Evolutionary conservation across 495 filamentous ascomycete genomes (phyloP), one percentile per base, ranked within the genome.

Genomic region (Tuber melanosporum): DNA sequence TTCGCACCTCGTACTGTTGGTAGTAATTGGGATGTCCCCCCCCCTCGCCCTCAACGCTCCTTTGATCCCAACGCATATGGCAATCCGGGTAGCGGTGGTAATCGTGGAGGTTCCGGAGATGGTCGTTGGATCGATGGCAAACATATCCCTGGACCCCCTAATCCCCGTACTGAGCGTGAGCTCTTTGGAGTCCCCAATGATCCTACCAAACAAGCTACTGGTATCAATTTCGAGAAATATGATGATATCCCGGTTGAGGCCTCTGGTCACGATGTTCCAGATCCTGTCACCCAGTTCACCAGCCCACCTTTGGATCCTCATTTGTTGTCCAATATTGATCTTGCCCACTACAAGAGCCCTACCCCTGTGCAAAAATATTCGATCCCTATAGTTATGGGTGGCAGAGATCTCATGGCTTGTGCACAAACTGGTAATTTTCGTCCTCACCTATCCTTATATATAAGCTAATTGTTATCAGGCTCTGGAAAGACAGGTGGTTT

Each of bases 181-280:
- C 91, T 99, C 70, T 99, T 98, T 85, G 95, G 95, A 83, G 90
- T 92, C 69, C 89, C 93, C 78, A 95, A 98, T 85, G 95, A 98
- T 83, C 94, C 94, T 75, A 89, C 92, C 78, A 98, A 97, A 87
- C 92, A 97, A 85, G 92, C 93, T 82, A 97, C 93, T 32, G 95
- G 95, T 83, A 98, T 99, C 91, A 99, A 99, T 88, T 99, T 99
- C 83, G 90, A 97, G 86, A 99, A 99, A 87, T 99, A 99, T 86
- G 95, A 99, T 83, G 95, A 99, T 84, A 99, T 99, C 81, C 95
- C 95, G 47, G 96, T 99, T 75, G 95, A 97, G 84, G 95, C 96
- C 66, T 97, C 95, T 76, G 95, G 95, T 70, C 92, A 93, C 70
- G 91, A 96, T 84, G 93, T 97, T 70, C 96, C 95, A 69, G 96